Percentiles rank a stretch among this genome's conserved stretches.
These are phyloP conservation scores for Lotmaria passim DNA, from an alignment of 208 protist genomes.

Conservation along the genomic window DNA sequence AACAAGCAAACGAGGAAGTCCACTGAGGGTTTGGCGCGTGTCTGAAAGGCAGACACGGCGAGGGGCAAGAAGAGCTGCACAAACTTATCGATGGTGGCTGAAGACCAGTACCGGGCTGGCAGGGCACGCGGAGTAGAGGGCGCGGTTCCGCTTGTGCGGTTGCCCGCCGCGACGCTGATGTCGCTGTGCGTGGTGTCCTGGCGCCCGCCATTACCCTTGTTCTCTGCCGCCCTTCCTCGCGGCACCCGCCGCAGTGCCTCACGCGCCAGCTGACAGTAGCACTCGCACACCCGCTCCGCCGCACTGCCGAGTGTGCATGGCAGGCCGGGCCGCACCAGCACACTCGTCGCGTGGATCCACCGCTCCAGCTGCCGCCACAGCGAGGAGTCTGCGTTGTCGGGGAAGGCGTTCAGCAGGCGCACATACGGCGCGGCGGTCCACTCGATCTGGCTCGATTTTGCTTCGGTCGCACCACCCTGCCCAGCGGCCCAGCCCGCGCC, in stretches of 20 bases:
- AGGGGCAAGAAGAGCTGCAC: constrained; percentile 54
- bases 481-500: background rate
- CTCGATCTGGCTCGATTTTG: background rate
- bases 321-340: constrained; percentile 66
- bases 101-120: constrained; percentile 42
- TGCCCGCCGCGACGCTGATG: background rate
- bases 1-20: constrained; percentile 41
- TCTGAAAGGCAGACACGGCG: constrained; percentile 44
- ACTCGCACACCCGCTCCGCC: constrained; percentile 38
- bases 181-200: background rate
- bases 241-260: constrained; percentile 24
- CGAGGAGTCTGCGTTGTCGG: constrained; percentile 36
- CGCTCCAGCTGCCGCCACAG: constrained; percentile 86
- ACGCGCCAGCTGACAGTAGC: constrained; percentile 48
- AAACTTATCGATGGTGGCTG: constrained; percentile 47
- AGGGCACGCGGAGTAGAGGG: background rate
- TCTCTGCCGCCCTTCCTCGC: background rate
- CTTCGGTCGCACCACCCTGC: background rate
- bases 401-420: constrained; percentile 30
- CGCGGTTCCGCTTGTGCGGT: background rate
- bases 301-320: constrained; percentile 23
- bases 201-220: background rate
- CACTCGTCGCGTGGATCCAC: constrained; percentile 72
- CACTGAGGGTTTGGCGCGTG: constrained; percentile 24
- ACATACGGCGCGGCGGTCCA: constrained; percentile 18